Conservation (phyloP, 2,329 filamentous ascomycete species). For the Talaromyces rugulosus region DNA sequence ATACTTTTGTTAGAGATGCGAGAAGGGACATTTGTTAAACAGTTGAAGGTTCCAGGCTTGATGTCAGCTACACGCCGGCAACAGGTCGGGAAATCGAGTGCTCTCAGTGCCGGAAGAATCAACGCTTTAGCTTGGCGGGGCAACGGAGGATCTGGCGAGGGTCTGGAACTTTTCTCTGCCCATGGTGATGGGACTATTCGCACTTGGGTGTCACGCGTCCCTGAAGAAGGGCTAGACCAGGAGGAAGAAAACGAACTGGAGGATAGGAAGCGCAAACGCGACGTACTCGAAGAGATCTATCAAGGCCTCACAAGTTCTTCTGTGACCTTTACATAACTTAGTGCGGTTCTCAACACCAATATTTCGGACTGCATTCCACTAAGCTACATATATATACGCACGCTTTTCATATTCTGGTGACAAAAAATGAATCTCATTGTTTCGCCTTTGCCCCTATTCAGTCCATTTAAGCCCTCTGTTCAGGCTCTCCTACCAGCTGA, state of each 20-base stretch:
- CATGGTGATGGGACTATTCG: constrained; percentile 81
- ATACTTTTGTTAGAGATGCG: constrained; percentile 77
- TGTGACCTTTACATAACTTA: constrained; percentile 55
- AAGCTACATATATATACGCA: neutral
- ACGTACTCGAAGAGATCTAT: constrained; percentile 76
- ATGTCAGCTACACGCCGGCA: constrained; percentile 36
- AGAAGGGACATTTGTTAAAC: constrained; percentile 67
- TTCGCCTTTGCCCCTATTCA: neutral
- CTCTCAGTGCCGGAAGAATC: constrained; percentile 58
- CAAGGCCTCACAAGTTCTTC: constrained; percentile 68
- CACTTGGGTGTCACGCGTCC: constrained; percentile 65
- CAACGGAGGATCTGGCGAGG: constrained; percentile 51
- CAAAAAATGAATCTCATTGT: neutral
- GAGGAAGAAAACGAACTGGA: constrained; percentile 48
- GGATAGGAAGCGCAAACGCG: constrained; percentile 64
- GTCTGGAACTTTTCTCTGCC: constrained; percentile 71
- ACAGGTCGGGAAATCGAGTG: constrained; percentile 37
- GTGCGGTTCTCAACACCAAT: neutral
- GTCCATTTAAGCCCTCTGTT: constrained; percentile 7
- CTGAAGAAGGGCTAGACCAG: constrained; percentile 43
- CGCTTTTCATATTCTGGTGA: neutral
- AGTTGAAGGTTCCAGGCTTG: constrained; percentile 62
- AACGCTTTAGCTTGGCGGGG: constrained; percentile 75
- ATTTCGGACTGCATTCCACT: neutral
- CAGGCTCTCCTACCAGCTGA: constrained; percentile 22